Evolutionary conservation across 2,329 filamentous ascomycete genomes (phyloP), one percentile per base, ranked within the genome.

Genomic region (Ophiognomonia clavigignenti-juglandacearum): DNA sequence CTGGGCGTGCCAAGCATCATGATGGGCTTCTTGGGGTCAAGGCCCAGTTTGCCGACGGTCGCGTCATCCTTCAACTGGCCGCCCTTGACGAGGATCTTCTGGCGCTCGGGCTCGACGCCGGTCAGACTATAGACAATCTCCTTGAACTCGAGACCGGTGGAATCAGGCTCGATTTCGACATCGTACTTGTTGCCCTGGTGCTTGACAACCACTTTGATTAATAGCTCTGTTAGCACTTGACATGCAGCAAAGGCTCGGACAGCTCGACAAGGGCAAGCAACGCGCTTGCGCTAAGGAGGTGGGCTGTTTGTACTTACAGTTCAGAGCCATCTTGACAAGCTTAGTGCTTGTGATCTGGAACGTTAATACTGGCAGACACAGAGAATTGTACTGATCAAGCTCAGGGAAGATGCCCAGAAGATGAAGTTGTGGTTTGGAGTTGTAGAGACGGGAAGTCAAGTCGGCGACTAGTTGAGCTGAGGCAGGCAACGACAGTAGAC

Each of bases 1-100:
- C 86, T 83, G 4, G 92, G 86, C 3, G 88, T 93, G 31, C 95
- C 95, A 79, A 98, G 88, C 86, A 98, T 95, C 83, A 96, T 95
- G 64, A 98, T 87, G 19, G 74, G 78, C 66, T 95, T 88, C 47
- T 86, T 86, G 27, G 87, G 73, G 74, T 96, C 97, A 59, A 95
- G 82, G 59, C 85, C 85, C 52, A 97, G 78, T 59, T 85, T 86
- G 55, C 83, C 82, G 66, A 98, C 82, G 50, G 89, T 84, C 49
- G 89, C 88, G 62, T 97, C 90, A 80, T 98, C 87, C 69, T 96
- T 98, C 58, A 98, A 82, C 68, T 95, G 89, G 54, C 88, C 88
- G 55, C 90, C 90, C 70, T 96, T 96, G 67, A 96, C 82, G 47
- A 98, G 72, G 58, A 98, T 88, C 72, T 97, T 97, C 68, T 98